phyloP scores from a whole-genome alignment of 2,329 filamentous ascomycete genomes.

The Hypoxylon sp. region DNA sequence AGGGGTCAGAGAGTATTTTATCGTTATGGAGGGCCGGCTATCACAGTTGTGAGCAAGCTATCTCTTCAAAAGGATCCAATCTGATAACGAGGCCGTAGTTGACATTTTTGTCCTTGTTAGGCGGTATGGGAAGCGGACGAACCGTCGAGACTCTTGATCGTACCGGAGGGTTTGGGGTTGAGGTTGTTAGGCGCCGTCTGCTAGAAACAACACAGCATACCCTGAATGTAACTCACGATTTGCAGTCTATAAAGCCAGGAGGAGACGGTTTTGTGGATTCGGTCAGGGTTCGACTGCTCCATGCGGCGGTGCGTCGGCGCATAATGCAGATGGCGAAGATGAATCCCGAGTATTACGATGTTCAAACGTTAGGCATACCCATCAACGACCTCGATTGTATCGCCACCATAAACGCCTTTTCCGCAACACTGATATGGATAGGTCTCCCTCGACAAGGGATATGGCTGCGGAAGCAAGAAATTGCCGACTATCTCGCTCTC shows the following conservation, averaged over 20 bases:
- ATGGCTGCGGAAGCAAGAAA: conserved; percentile 73
- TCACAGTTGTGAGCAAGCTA: conserved; percentile 66
- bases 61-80: background rate
- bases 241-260: conserved; percentile 76
- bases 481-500: conserved; percentile 78
- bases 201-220: conserved; percentile 82
- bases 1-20: conserved; percentile 84
- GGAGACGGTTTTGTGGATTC: conserved; percentile 76
- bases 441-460: conserved; percentile 71
- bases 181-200: conserved; percentile 74
- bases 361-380: conserved; percentile 72
- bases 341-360: conserved; percentile 73
- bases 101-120: conserved; percentile 74
- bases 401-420: conserved; percentile 80
- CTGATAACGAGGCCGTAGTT: conserved; percentile 42
- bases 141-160: conserved; percentile 81
- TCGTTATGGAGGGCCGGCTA: conserved; percentile 77
- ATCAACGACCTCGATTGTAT: conserved; percentile 84
- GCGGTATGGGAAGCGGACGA: conserved; percentile 79
- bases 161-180: conserved; percentile 80
- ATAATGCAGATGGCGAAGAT: conserved; percentile 72
- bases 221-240: conserved; percentile 76
- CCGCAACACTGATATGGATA: conserved; percentile 76
- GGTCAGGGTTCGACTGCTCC: conserved; percentile 77
- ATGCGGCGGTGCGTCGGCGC: conserved; percentile 75